These are phyloP conservation scores for Candolleomyces aberdarensis DNA, from an alignment of 768 basidiomycete genomes.

Conservation along the genomic window DNA sequence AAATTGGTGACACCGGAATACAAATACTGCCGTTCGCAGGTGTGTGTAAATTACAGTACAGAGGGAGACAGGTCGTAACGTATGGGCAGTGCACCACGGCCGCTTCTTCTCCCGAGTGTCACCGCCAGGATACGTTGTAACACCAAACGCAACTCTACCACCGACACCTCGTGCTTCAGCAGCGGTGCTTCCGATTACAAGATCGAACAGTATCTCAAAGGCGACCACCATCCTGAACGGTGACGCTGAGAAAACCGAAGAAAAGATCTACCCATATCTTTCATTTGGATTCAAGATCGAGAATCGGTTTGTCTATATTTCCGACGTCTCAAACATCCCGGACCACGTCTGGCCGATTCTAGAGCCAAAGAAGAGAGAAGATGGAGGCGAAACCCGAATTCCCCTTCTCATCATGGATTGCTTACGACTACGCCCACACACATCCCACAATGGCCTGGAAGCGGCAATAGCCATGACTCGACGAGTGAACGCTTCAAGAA, in stretches of 20 bases:
- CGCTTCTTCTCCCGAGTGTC: constrained; percentile 50
- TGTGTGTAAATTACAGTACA: constrained; percentile 23
- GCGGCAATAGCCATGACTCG: constrained; percentile 57
- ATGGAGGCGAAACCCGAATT: constrained; percentile 23
- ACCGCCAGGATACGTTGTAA: constrained; percentile 36
- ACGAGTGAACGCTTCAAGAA: constrained; percentile 55
- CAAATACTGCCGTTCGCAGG: constrained; percentile 64
- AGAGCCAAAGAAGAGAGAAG: constrained; percentile 17
- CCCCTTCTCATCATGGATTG: constrained; percentile 77
- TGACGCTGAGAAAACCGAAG: constrained; percentile 12
- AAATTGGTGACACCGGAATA: constrained; percentile 63
- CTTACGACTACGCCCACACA: constrained; percentile 59
- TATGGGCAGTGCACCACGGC: constrained; percentile 64
- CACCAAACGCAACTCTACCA: constrained; percentile 35
- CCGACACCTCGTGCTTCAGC: constrained; percentile 25
- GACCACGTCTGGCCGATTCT: constrained; percentile 63
- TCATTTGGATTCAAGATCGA: constrained; percentile 72
- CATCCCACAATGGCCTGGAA: constrained; percentile 78
- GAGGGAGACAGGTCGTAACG: background rate
- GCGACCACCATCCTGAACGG: background rate
- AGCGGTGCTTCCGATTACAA: background rate
- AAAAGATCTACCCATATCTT: constrained; percentile 52
- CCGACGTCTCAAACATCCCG: constrained; percentile 82
- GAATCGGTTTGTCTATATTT: constrained; percentile 69
- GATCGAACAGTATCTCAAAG: constrained; percentile 1